These are phyloP conservation scores for Arthroderma uncinatum DNA, from an alignment of 2,329 filamentous ascomycete species.

Conservation along the genomic window DNA sequence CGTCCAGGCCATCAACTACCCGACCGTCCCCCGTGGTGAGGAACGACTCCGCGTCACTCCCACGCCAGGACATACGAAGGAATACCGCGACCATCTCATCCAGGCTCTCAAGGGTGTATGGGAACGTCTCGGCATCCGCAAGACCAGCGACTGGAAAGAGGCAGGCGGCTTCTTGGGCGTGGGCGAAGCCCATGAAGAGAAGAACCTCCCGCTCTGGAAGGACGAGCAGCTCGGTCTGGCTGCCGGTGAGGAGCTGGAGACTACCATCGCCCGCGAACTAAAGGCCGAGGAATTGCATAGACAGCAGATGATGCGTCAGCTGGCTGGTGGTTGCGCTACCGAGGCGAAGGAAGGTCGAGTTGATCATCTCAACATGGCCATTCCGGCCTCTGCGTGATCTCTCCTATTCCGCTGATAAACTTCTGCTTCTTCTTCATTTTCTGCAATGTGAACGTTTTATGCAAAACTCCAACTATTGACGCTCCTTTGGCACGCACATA, in stretches of 20 bases:
- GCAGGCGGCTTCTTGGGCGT: conserved; percentile 93
- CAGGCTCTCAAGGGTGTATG: conserved; percentile 78
- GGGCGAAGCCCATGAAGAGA: conserved; percentile 51
- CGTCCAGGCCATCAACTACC: conserved; percentile 98
- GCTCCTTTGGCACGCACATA: neutral
- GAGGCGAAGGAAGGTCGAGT: neutral
- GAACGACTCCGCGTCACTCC: conserved; percentile 93
- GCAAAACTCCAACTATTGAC: neutral
- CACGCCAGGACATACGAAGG: conserved; percentile 78
- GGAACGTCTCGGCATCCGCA: conserved; percentile 78
- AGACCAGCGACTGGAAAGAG: conserved; percentile 81
- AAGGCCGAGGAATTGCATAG: conserved; percentile 13
- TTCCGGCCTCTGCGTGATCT: neutral
- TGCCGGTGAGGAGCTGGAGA: conserved; percentile 48
- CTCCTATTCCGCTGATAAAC: too few species aligned
- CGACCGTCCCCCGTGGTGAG: conserved; percentile 94
- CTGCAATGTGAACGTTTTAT: neutral
- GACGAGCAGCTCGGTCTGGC: conserved; percentile 69
- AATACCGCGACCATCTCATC: conserved; percentile 77
- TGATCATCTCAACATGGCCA: neutral
- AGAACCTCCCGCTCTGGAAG: conserved; percentile 74
- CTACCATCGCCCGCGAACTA: conserved; percentile 41
- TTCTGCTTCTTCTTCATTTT: neutral
- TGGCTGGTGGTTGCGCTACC: neutral
- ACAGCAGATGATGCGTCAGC: conserved; percentile 11